Base-by-base conservation (phyloP, 306 rosid species). In the Prunus fruticosa region DNA sequence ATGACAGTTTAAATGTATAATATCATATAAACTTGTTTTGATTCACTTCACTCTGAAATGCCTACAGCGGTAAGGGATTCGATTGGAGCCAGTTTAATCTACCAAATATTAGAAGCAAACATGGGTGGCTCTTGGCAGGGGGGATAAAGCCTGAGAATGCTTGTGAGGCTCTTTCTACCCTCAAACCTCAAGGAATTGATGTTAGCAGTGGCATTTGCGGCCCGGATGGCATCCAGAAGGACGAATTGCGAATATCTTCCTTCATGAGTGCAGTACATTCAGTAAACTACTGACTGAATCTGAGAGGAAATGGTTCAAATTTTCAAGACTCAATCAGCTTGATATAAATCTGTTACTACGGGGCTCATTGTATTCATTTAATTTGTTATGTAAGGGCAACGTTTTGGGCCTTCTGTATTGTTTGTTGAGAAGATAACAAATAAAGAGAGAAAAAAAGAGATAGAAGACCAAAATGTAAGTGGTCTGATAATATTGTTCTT, bases 51-150 rank as follows among this genome's bases (percentile, higher is more conserved):
- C 19, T 13, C 15, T 60, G 70, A 67, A 72, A 18, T 80, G 52
- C 46, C 47, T 89, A 71, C 86, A 94, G 97, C 71, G 98, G 98
- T 2, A 72, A 78, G 66, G 91, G 97, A 57, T 95, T 95, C 66
- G 73, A 92, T 58, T 90, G 98, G 97, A 82, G 78, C 20, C 82
- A 76, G 81, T 90, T 95, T 82, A 89, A 84, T 83, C 82, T 84
- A 69, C 97, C 97, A 47, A 72, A 65, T 67, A 84, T 86, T 74
- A 79, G 82, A 79, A 90, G 99, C 90, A 95, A 90, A 76, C 51
- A 89, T 16, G 99, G 98, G n/a, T 91, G 97, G 97, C 96, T 94
- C 64, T 83, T 91, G 80, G 98, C 98, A 12, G 98, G 98, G 86
- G 98, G 97, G 61, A 85, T 93, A 79, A 85, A 78, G 75, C 91